Conservation (phyloP, 495 filamentous ascomycete genomes). For the Diplogelasinospora grovesii region DNA sequence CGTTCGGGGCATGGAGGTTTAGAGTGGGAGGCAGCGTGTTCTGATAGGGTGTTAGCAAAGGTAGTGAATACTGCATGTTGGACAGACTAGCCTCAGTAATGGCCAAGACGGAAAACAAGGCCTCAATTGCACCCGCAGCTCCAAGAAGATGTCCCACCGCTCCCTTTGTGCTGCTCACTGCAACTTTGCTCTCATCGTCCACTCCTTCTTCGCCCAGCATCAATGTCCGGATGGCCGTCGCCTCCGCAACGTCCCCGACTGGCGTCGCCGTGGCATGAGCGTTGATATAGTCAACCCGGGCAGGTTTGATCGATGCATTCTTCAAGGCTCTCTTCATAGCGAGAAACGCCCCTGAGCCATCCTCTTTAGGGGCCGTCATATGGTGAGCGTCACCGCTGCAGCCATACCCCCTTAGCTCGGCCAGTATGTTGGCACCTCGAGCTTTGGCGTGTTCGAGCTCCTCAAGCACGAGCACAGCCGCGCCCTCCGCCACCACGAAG, state of each 20-base stretch:
- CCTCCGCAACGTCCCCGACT: constrained; percentile 85
- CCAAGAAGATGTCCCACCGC: constrained; percentile 89
- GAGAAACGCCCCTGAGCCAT: constrained; percentile 70
- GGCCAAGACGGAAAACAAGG: constrained; percentile 73
- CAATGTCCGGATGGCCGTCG: constrained; percentile 69
- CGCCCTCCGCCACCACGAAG: constrained; percentile 91
- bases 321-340: constrained; percentile 82
- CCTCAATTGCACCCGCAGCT: constrained; percentile 83
- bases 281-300: constrained; percentile 82
- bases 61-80: too few species aligned
- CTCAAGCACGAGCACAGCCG: constrained; percentile 81
- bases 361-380: constrained; percentile 79
- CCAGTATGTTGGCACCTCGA: constrained; percentile 76
- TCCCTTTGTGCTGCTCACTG: constrained; percentile 90
- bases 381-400: constrained; percentile 83
- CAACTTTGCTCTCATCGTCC: constrained; percentile 55
- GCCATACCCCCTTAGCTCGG: constrained; percentile 84
- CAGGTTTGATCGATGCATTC: constrained; percentile 62
- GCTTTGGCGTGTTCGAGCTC: constrained; percentile 81
- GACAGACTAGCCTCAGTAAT: constrained; percentile 52
- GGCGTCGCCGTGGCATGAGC: constrained; percentile 87
- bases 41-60: constrained; percentile 42
- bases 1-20: constrained; percentile 63
- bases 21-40: constrained; percentile 79
- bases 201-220: constrained; percentile 69